Conservation (phyloP, 345 rosid genomes). For the Salix exigua region DNA sequence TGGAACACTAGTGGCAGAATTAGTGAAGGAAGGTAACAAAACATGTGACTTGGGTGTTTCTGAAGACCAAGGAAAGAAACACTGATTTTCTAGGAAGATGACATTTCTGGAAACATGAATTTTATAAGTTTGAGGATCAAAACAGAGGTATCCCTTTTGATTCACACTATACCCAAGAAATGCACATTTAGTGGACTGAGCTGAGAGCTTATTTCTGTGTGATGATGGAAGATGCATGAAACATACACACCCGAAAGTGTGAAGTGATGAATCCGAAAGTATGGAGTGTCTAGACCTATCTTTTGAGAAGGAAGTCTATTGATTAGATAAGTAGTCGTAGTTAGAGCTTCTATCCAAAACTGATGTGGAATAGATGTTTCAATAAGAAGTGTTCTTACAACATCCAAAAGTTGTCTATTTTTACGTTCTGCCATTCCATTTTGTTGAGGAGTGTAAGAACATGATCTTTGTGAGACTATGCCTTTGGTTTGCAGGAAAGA, state of each 20-base stretch:
- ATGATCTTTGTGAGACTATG: not conserved
- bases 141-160: no score
- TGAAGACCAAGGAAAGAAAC: no score
- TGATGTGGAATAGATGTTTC: not conserved
- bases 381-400: not conserved
- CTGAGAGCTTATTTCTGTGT: not conserved
- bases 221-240: not conserved
- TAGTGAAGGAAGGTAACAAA: no score
- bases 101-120: no score
- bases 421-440: not conserved
- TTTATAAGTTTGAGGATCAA: no score
- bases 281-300: not conserved
- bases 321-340: not conserved
- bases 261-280: not conserved
- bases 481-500: not conserved
- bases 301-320: not conserved
- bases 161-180: not conserved
- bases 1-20: no score
- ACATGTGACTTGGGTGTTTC: no score
- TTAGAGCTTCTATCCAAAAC: not conserved
- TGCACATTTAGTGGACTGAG: not conserved
- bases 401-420: not conserved
- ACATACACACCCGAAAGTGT: not conserved
- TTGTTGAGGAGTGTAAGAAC: conserved; percentile 4
- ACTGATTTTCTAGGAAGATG: no score